These are phyloP conservation scores for Miamiensis avidus DNA, from an alignment of 169 alveolate genomes.

Conservation along the genomic window DNA sequence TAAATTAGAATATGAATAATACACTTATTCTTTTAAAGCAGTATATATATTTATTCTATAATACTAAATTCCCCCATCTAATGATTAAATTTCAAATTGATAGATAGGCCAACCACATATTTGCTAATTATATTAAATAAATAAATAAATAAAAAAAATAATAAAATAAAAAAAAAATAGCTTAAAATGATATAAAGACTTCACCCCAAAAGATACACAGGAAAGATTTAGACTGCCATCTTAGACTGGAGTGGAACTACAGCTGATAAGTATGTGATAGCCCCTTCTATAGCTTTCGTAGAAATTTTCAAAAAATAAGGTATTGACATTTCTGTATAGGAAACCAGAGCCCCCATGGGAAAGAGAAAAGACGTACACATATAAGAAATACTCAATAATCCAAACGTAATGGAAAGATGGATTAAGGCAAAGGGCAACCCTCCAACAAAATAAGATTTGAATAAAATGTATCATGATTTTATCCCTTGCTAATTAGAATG, in stretches of 20 bases:
- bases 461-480: background rate
- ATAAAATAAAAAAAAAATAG: too few species aligned
- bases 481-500: background rate
- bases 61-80: too few species aligned
- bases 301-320: background rate
- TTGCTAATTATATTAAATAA: too few species aligned
- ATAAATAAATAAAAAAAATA: too few species aligned
- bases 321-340: background rate
- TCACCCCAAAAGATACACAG: too few species aligned
- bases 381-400: background rate
- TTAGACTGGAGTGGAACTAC: slow-evolving; percentile 4
- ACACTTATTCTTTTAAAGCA: too few species aligned
- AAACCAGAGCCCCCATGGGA: slow-evolving; percentile 8
- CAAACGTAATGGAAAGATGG: background rate
- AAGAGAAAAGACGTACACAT: slow-evolving; percentile 3
- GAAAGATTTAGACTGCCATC: too few species aligned
- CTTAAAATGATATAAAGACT: too few species aligned
- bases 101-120: too few species aligned
- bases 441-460: background rate
- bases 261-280: background rate
- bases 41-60: too few species aligned
- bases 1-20: too few species aligned
- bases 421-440: background rate
- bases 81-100: too few species aligned
- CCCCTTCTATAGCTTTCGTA: slow-evolving; percentile 5